Conservation (phyloP, 192 early-diverging fungal genomes). For the Dissophora ornata region DNA sequence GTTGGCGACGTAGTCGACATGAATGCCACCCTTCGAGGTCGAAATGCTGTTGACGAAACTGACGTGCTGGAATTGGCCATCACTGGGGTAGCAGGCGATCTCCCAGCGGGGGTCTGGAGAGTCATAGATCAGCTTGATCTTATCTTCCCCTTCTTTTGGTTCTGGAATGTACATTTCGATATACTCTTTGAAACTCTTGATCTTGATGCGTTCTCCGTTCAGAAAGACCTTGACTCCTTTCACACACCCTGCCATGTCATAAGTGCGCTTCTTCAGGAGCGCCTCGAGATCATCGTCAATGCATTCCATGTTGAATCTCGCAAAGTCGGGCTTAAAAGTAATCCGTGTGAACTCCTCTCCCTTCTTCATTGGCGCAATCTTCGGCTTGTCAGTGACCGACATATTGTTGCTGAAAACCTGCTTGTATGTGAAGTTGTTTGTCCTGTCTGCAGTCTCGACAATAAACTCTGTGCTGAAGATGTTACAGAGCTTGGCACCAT, state of each 20-base stretch:
- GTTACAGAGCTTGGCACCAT: constrained; percentile 95
- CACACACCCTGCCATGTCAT: constrained; percentile 92
- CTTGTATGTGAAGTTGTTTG: constrained; percentile 75
- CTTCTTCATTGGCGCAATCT: constrained; percentile 72
- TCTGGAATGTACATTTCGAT: constrained; percentile 76
- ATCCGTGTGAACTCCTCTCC: constrained; percentile 90
- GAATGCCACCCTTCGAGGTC: constrained; percentile 93
- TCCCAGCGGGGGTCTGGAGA: constrained; percentile 88
- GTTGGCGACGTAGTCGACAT: constrained; percentile 85
- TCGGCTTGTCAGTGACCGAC: constrained; percentile 78
- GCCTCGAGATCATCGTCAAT: constrained; percentile 91
- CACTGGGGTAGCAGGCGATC: constrained; percentile 89
- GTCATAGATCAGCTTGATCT: constrained; percentile 77
- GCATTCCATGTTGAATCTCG: constrained; percentile 86
- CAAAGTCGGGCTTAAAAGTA: constrained; percentile 94
- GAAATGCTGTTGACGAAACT: constrained; percentile 98
- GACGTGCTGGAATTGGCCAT: constrained; percentile 96
- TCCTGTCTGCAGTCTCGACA: constrained; percentile 90
- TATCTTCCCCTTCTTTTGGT: constrained; percentile 42
- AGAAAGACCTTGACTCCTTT: constrained; percentile 87
- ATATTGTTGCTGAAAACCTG: constrained; percentile 95
- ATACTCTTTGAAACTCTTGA: constrained; percentile 93
- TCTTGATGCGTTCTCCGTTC: constrained; percentile 83
- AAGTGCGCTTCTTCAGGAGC: constrained; percentile 90
- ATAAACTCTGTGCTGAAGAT: constrained; percentile 96